Base-by-base conservation (phyloP, 169 alveolate species). In the Plasmodium fragile region DNA sequence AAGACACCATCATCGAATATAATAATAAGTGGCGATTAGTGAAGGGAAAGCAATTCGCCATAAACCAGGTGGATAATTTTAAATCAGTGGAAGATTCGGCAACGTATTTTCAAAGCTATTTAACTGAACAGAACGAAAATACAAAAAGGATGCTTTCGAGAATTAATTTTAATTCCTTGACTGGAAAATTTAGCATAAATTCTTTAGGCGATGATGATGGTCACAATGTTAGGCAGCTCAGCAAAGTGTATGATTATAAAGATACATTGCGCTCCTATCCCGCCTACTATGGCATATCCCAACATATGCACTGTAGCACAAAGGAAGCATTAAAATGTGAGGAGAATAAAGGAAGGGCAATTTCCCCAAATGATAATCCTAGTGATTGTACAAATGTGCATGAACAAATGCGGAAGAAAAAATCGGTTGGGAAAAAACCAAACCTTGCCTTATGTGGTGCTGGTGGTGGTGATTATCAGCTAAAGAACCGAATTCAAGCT, bases 1-100 rank as follows among this genome's bases (percentile, higher is more conserved):
- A 91, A 16, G 94, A 91, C 36, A 91, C 94, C 73, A 43, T 91
- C 18, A 91, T 91, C 34, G 92, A 91, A 81, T 91, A 91, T 77
- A 71, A 91, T 81, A 59, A 91, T 32, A 91, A 79, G 55, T 91
- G 94, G 94, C 81, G 89, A 91, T 32, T 91, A 59, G 92, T 91
- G 71, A 65, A 79, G 30, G 92, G 92, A 36, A 91, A 91, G 41
- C 41, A 43, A 69, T 91, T 91, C 72, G 43, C 45, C 13, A 91
- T 91, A 43, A 49, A 81, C 53, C 94, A 80, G 25, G 81, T 32
- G 73, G 94, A 81, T 13, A 80, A 79, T 32, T 32, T 71, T 70
- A 80, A 91, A 41, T 81, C 94, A 25, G 83, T 81, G 16, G 69
- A 91, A 71, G 92, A 91, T 18, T 73, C 94, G 36, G 92, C 77